Evolutionary conservation across 2,329 filamentous ascomycete species (phyloP).

Genomic region (Clonostachys sp.): DNA sequence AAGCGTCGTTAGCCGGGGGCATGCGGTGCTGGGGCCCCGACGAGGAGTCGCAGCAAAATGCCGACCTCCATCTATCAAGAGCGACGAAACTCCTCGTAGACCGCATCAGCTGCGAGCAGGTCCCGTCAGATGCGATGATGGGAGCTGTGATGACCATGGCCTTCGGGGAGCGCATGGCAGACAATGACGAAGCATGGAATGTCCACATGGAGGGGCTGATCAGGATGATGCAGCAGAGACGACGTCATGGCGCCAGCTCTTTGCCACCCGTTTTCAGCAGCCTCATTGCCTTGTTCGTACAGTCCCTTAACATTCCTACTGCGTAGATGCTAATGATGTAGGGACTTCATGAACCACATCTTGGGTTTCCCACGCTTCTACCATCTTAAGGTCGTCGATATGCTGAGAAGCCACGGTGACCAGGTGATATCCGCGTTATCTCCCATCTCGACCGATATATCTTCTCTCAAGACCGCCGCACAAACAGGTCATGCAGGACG

Average conservation of each 20-base stretch:
- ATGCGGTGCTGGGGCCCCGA: slow-evolving; percentile 1
- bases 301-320: not conserved
- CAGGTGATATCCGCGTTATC: not conserved
- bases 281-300: not conserved
- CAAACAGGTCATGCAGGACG: not conserved
- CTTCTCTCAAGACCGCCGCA: not conserved
- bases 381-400: not conserved
- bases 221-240: not conserved
- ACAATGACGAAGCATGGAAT: slow-evolving; percentile 3
- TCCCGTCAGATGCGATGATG: slow-evolving; percentile 1
- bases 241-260: not conserved
- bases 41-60: not conserved
- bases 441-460: not conserved
- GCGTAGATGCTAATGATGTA: not conserved
- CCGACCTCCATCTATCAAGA: not conserved
- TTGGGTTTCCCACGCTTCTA: not conserved
- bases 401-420: not conserved
- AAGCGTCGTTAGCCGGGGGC: slow-evolving; percentile 2
- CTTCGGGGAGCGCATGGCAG: slow-evolving; percentile 1
- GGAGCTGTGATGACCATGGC: slow-evolving; percentile 1
- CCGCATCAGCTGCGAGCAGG: not conserved
- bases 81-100: not conserved
- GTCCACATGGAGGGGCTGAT: slow-evolving; percentile 2
- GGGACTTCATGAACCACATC: not conserved
- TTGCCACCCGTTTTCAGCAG: not conserved